Base-by-base conservation (phyloP, 2,329 filamentous ascomycete species). In the Penicillium sp. region DNA sequence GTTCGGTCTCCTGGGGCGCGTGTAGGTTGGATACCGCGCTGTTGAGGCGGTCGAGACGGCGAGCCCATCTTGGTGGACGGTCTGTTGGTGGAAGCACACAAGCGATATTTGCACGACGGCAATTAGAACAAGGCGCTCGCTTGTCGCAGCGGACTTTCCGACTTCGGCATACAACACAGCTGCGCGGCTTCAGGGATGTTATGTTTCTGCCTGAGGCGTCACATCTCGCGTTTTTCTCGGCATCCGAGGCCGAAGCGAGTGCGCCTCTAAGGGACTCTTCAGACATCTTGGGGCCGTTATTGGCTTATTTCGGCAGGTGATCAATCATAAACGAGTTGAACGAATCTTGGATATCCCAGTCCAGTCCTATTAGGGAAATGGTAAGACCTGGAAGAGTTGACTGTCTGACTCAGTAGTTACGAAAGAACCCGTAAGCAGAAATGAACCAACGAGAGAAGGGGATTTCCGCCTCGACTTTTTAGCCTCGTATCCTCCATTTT, bases 121-220 rank as follows among this genome's bases (percentile, higher is more conserved):
- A 85, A 61, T 84, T 84, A 5, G 82, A 80, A 61, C 83, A 85
- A 1, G 82, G 82, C 4, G 78, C 79, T 42, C 72, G 69, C 67
- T 83, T 84, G 65, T 85, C 80, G 66, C 83, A 85, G 43, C 81
- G 80, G 5, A 85, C 82, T 61, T 85, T 85, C 44, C 82, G 81
- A 34, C 69, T 73, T 42, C 82, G 76, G 58, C 82, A 85, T 4
- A 78, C 74, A 5, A 79, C 72, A 50, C 81, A 83, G 65, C 80
- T 82, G 50, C 79, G 78, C 49, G 66, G 67, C 61, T 80, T 66
- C 11, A 40, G 40, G 3, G 55, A 14, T 7, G 39, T 18, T 32
- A 22, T 8, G 20, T 32, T 43, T 29, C 53, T 37, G 53, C 53
- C 39, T 43, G 46, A 50, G 51, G 51, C 18, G 32, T 50, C 39